Base-by-base conservation (phyloP, 805 yeast species). In the Komagataella pastoris region DNA sequence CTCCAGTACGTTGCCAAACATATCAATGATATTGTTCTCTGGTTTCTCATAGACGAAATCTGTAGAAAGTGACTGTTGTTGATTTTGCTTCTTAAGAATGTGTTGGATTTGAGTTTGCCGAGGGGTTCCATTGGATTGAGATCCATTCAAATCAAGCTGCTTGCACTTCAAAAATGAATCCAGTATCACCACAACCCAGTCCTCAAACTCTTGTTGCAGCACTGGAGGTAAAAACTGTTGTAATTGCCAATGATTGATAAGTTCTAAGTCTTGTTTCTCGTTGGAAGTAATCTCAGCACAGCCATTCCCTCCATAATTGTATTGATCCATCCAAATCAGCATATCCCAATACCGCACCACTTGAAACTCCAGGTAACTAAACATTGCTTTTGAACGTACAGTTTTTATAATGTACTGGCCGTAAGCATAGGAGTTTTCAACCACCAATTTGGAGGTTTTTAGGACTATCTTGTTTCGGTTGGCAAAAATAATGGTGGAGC, bases 291-390 rank as follows among this genome's bases (percentile, higher is more conserved):
- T 75, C 51, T 70, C 70, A 17, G 60, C 59, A 58, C 81, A 76
- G 54, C 70, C 71, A 49, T 81, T 65, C 6, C 99, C 99, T 47
- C 95, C 85, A 65, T 74, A 89, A 61, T 93, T 93, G 59, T 78
- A 79, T 58, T 84, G 82, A 63, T 93, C 97, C 95, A 91, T 86
- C 98, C 97, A 95, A 2, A 93, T 69, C 56, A 93, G 69, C n/a
- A 84, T 61, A 63, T 93, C 97, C 99, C 99, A 93, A 61, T 87
- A 89, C 59, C 80, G 81, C 10, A 72, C 75, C 46, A 91, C 83
- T 18, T 70, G 68, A 56, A 93, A 66, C 57, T 90, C 97, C 57
- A 93, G 68, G 63, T 81, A 89, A 57, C 83, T 80, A 69, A 93
- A 93, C 56, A 89, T 66, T 0, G 95, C 91, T 58, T 82, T 85